These are phyloP conservation scores for Acer yangbiense DNA, from an alignment of 345 rosid genomes.

Conservation along the genomic window DNA sequence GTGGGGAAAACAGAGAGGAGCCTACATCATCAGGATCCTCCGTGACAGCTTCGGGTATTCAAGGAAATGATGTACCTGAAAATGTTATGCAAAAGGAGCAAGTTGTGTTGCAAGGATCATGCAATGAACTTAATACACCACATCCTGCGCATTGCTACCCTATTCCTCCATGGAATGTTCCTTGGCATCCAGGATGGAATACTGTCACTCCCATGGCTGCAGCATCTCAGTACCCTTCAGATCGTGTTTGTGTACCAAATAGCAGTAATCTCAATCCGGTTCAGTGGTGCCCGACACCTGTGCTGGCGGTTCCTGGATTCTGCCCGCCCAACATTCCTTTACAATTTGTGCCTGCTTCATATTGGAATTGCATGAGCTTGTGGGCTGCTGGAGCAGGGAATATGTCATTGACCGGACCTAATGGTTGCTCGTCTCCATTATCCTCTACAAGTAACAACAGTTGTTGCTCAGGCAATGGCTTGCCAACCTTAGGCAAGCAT, in stretches of 20 bases:
- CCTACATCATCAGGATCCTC: constrained; percentile 44
- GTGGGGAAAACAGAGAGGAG: constrained; percentile 40
- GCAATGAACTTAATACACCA: constrained; percentile 22
- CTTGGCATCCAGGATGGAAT: constrained; percentile 44
- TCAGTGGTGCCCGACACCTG: constrained; percentile 57
- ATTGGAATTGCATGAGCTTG: constrained; percentile 55
- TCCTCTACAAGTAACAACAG: constrained; percentile 42
- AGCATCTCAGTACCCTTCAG: constrained; percentile 35
- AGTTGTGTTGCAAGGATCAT: constrained; percentile 30
- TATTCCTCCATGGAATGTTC: constrained; percentile 51
- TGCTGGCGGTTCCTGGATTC: constrained; percentile 47
- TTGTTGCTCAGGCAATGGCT: constrained; percentile 51
- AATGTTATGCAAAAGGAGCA: constrained; percentile 31
- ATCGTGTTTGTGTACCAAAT: constrained; percentile 27
- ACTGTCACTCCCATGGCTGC: constrained; percentile 25
- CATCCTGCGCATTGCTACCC: constrained; percentile 37
- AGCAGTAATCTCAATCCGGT: constrained; percentile 28
- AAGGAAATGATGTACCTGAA: constrained; percentile 32
- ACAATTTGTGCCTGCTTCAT: constrained; percentile 58
- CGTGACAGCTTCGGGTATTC: constrained; percentile 28
- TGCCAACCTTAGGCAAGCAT: constrained; percentile 68
- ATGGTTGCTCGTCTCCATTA: constrained; percentile 46
- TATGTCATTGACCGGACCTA: constrained; percentile 34
- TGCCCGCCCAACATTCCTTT: constrained; percentile 52
- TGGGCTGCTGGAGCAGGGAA: constrained; percentile 41